Evolutionary conservation across 352 stramenopile genomes (phyloP).

Genomic region (Globisporangium cystogenes): DNA sequence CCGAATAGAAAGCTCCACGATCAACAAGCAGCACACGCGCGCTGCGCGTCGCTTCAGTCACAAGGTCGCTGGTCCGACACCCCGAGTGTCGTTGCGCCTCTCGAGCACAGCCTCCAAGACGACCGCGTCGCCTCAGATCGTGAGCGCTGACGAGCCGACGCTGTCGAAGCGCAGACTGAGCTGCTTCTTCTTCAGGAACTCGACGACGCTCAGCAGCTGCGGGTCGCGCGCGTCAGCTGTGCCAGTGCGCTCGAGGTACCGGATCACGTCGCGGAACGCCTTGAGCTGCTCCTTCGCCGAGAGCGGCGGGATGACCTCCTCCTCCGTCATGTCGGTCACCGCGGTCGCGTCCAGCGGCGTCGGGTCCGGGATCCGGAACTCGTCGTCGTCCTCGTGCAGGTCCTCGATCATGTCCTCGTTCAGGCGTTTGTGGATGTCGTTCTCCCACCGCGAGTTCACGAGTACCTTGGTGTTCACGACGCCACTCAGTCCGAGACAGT

Average conservation of each 20-base stretch:
- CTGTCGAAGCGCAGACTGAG: slow-evolving; percentile 84
- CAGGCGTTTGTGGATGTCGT: slow-evolving; percentile 85
- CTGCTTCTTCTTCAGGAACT: slow-evolving; percentile 88
- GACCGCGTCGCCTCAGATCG: slow-evolving; percentile 52
- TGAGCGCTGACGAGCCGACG: slow-evolving; percentile 75
- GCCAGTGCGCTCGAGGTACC: slow-evolving; percentile 74
- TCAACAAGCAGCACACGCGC: no score
- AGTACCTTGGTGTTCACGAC: slow-evolving; percentile 85
- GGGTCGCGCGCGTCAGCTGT: slow-evolving; percentile 57
- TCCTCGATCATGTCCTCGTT: slow-evolving; percentile 88
- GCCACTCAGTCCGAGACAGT: slow-evolving; percentile 80
- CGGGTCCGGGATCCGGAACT: slow-evolving; percentile 73
- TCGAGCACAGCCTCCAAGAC: background rate
- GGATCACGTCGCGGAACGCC: slow-evolving; percentile 82
- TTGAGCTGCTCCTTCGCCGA: slow-evolving; percentile 81
- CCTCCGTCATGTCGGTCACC: slow-evolving; percentile 19
- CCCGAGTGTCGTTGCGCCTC: no score
- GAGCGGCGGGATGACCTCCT: slow-evolving; percentile 34
- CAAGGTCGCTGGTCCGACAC: no score
- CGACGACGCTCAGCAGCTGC: slow-evolving; percentile 71
- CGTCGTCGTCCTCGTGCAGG: slow-evolving; percentile 72
- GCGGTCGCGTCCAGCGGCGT: slow-evolving; percentile 21
- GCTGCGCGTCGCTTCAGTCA: no score
- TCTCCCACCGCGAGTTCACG: slow-evolving; percentile 86
- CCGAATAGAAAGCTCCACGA: no score